Base-by-base conservation (phyloP, 257 asterid genomes). In the Jacaranda copaia region DNA sequence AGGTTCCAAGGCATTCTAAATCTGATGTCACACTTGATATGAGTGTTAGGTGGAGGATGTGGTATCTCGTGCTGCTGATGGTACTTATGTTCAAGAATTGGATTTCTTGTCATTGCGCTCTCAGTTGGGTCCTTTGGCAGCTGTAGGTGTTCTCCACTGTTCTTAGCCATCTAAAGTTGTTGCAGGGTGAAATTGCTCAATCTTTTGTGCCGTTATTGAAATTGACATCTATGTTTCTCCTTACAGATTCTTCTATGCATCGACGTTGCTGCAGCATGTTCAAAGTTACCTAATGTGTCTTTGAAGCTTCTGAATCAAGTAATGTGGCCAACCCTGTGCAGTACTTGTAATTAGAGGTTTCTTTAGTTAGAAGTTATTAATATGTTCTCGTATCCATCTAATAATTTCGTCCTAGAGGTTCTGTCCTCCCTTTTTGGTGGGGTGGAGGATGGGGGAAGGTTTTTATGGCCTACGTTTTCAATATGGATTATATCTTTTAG, bases 41-140 rank as follows among this genome's bases (percentile, higher is more conserved):
- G 76, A 63, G 36, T 72, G 57, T 80, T 64, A 95, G 99, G 95
- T 91, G 87, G 98, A 93, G 80, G 91, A 91, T 82, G 96, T 91
- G 60, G 94, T 90, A 66, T 87, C 95, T 40, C 94, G 95, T 51
- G 97, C 98, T 85, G 97, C 90, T 77, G 99, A 91, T 79, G 93
- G 89, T 70, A 82, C 86, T 80, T 87, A 92, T 72, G 86, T 82
- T 82, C 98, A 91, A 72, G 96, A 93, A 60, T 77, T 93, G 87
- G 96, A 95, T 82, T 87, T 93, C 75, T 77, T 89, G 59, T 86
- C 97, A 55, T 85, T 91, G 87, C 90, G 88, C 76, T 87, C 96
- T 76, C 97, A 93, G 83, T 84, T 95, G 89, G 98, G 98, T 60
- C 90, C 97, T 85, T 87, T 93, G 88, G 93, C 96, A 71, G 96